Conservation (phyloP, 108 stramenopile species). For the Nitzschia sp. region DNA sequence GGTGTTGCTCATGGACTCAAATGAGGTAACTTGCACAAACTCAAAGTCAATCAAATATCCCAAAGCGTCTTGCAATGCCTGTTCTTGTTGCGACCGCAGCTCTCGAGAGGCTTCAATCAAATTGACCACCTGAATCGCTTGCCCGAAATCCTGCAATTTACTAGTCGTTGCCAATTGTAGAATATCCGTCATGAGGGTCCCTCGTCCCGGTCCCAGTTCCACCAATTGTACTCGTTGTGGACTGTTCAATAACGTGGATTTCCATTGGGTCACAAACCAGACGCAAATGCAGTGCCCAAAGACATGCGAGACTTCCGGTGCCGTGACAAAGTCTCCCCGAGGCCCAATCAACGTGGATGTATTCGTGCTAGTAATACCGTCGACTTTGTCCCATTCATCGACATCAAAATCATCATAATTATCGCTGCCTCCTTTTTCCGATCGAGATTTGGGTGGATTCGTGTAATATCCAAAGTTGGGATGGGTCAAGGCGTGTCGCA, state of each 20-base stretch:
- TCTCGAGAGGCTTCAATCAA: slow-evolving; percentile 87
- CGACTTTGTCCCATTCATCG: slow-evolving; percentile 24
- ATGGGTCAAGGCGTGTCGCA: slow-evolving; percentile 77
- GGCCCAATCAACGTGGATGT: slow-evolving; percentile 70
- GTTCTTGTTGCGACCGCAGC: slow-evolving; percentile 75
- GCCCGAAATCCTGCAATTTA: slow-evolving; percentile 34
- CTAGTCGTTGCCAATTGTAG: slow-evolving; percentile 64
- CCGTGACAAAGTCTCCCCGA: slow-evolving; percentile 95
- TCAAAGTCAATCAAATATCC: slow-evolving; percentile 30
- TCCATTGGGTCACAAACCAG: slow-evolving; percentile 90
- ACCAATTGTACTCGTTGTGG: slow-evolving; percentile 80
- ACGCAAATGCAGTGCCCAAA: slow-evolving; percentile 96
- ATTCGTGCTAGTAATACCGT: slow-evolving; percentile 12
- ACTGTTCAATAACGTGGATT: slow-evolving; percentile 31
- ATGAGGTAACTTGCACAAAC: slow-evolving; percentile 16
- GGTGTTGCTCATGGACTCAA: slow-evolving; percentile 2
- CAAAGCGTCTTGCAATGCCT: slow-evolving; percentile 53
- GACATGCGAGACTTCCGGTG: slow-evolving; percentile 96
- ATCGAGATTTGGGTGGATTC: slow-evolving; percentile 24
- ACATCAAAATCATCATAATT: slow-evolving; percentile 14
- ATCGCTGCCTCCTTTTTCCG: not conserved
- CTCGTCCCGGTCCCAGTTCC: slow-evolving; percentile 95
- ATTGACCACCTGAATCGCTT: slow-evolving; percentile 55
- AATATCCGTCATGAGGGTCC: slow-evolving; percentile 93
- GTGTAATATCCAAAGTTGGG: slow-evolving; percentile 81